Evolutionary conservation across 441 rosid genomes (phyloP), one percentile per base, ranked within the genome.

Genomic region (Arabidopsis lyrata): DNA sequence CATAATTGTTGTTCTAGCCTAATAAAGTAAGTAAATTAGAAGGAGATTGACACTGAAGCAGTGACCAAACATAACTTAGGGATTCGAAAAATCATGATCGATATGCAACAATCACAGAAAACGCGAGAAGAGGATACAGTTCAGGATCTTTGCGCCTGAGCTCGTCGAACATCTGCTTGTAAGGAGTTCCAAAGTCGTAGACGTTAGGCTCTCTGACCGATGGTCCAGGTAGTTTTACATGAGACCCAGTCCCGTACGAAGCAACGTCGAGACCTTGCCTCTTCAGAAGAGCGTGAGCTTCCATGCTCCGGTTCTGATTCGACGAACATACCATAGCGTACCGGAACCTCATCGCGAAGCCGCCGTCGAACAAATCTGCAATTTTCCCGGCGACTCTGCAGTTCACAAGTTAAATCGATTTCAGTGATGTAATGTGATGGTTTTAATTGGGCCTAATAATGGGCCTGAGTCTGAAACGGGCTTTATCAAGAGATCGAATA

Each of bases 251-350:
- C 15, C 98, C 97, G 72, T 95, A 95, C 13, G 97, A 92, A 18
- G 88, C 81, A n/a, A 92, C 99, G 45, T 92, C 96, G 63, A 90
- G 89, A 11, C 94, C 93, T 31, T 95, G 90, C 18, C 90, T 81
- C 89, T 88, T 90, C 1, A 95, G 92, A 9, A 90, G 83, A 32
- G 68, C 73, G 81, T 92, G 99, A 16, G 99, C 93, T 79, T 95
- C 97, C 97, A 95, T 95, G 85, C 99, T 95, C 69, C 97, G 82
- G 75, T 95, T 95, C 86, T 95, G 99, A 83, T 95, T 92, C 55
- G 97, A 92, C 1, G 98, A 95, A 65, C 97, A 95, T 0, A 95
- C 99, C 99, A 90, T 90, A 4, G 97, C 99, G 58, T 90, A 92
- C 38, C 97, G 84, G 74, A 72, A 83, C 60, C 81, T 86, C 94